Evolutionary conservation across 2,329 filamentous ascomycete species (phyloP), one percentile per base, ranked within the genome.

Genomic region (Bipolaris cookei): DNA sequence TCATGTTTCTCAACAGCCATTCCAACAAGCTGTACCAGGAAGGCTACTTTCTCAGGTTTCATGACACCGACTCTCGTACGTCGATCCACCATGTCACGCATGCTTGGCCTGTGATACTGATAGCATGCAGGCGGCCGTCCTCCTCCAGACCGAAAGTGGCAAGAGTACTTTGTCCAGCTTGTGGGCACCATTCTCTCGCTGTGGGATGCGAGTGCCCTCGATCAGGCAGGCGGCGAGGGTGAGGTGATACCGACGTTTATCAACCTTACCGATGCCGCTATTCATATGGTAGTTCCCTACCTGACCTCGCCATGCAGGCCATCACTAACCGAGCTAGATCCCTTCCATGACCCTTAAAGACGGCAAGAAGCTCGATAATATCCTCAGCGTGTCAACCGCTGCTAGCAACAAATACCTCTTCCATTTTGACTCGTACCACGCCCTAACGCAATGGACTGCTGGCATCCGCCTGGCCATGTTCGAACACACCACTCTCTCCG

Each of bases 21-120:
- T 89, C 88, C 56, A 97, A 97, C 78, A 98, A 98, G 79, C 82
- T 98, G 54, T 99, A 98, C 76, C 93, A 97, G 68, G 95, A 99
- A 79, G 95, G 95, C 35, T 99, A 98, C 73, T 98, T 99, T 66
- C 80, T 99, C 67, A 99, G 98, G 79, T 82, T 99, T 46, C 94
- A 97, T 76, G 95, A 99, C 77, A 88, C 97, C 67, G 96, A 98
- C 72, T 89, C 88, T 53, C 88, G 93, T 97, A 85, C 68, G 91
- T 86, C 56, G 32, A 21, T 14, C 30, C 28, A 2, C 7, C 21
- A 1, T 52, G 14, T 54, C 38, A 43, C 41, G 21, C 16, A 57
- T 50, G 14, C 14, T 34, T 48, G 50, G 39, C 44, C 34, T 46
- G 60, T 65, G 56, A 58, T 52, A 65, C 66, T 74, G 43, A 73